Conservation (phyloP, 2,329 filamentous ascomycete genomes). For the Verticillium alfalfae region DNA sequence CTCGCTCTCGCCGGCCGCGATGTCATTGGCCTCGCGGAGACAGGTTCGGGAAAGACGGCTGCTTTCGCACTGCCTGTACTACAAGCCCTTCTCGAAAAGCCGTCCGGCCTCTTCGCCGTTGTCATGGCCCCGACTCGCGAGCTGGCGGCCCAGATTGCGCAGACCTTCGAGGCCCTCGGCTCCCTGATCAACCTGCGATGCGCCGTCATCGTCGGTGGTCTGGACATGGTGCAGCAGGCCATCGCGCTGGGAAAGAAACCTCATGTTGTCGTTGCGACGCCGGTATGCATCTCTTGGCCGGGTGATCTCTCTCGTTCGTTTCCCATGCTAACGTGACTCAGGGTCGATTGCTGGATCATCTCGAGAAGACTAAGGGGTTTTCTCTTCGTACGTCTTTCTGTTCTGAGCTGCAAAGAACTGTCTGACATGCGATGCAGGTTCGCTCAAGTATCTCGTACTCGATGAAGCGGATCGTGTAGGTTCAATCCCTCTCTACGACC, state of each 20-base stretch:
- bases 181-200: slow-evolving; percentile 58
- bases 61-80: slow-evolving; percentile 92
- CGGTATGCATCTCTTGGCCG: slow-evolving; percentile 37
- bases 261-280: slow-evolving; percentile 89
- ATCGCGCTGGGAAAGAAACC: slow-evolving; percentile 95
- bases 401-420: background rate
- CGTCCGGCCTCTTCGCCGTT: slow-evolving; percentile 79
- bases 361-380: slow-evolving; percentile 97
- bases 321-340: background rate
- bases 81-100: slow-evolving; percentile 83
- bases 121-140: slow-evolving; percentile 91
- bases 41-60: slow-evolving; percentile 91
- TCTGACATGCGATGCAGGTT: slow-evolving; percentile 40
- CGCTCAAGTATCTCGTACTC: slow-evolving; percentile 85
- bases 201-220: slow-evolving; percentile 82
- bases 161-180: slow-evolving; percentile 61
- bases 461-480: slow-evolving; percentile 76
- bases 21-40: slow-evolving; percentile 90
- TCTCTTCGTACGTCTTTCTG: slow-evolving; percentile 32
- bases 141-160: slow-evolving; percentile 83
- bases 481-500: background rate
- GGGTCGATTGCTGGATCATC: slow-evolving; percentile 56
- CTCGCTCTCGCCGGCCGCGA: slow-evolving; percentile 74
- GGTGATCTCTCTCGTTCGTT: background rate
- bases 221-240: slow-evolving; percentile 90